Evolutionary conservation across 1,139 yeast genomes (phyloP).

Genomic region (Blastobotrys raffinosifermentans): DNA sequence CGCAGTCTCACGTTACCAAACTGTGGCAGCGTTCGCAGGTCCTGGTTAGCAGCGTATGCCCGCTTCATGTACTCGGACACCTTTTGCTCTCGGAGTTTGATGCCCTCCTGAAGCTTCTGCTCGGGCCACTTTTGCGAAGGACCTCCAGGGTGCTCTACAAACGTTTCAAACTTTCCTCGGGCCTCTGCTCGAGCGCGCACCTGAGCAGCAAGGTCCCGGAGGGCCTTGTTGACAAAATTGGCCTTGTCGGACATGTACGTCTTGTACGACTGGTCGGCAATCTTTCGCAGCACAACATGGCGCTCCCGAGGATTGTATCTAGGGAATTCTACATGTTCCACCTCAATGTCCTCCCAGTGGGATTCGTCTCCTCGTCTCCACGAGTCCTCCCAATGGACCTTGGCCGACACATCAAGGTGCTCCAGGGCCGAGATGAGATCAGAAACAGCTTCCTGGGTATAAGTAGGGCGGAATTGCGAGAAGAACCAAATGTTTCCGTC

Average conservation of each 20-base stretch:
- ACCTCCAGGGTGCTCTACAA: conserved; percentile 12
- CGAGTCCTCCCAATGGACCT: conserved; percentile 70
- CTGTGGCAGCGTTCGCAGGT: conserved; percentile 9
- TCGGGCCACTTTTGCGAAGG: conserved; percentile 11
- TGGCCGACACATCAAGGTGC: conserved; percentile 32
- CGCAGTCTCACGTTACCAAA: conserved; percentile 10
- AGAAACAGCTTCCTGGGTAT: conserved; percentile 87
- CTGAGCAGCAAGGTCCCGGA: conserved; percentile 6
- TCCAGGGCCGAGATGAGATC: conserved; percentile 71
- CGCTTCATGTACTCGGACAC: conserved; percentile 9
- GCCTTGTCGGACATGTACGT: conserved; percentile 6
- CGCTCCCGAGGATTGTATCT: conserved; percentile 60
- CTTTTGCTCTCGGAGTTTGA: conserved; percentile 6
- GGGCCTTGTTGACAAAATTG: conserved; percentile 3
- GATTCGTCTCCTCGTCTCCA: conserved; percentile 80
- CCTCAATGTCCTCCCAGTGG: conserved; percentile 48
- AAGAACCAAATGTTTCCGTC: conserved; percentile 73
- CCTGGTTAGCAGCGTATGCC: conserved; percentile 9
- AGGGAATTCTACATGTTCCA: conserved; percentile 56
- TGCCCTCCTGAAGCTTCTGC: conserved; percentile 8
- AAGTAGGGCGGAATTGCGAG: conserved; percentile 81
- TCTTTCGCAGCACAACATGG: conserved; percentile 52
- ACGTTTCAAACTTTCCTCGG: not conserved
- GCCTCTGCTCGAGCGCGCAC: conserved; percentile 6
- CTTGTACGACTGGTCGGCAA: conserved; percentile 34